Base-by-base conservation (phyloP, 257 asterid species). In the Dorcoceras hygrometricum region DNA sequence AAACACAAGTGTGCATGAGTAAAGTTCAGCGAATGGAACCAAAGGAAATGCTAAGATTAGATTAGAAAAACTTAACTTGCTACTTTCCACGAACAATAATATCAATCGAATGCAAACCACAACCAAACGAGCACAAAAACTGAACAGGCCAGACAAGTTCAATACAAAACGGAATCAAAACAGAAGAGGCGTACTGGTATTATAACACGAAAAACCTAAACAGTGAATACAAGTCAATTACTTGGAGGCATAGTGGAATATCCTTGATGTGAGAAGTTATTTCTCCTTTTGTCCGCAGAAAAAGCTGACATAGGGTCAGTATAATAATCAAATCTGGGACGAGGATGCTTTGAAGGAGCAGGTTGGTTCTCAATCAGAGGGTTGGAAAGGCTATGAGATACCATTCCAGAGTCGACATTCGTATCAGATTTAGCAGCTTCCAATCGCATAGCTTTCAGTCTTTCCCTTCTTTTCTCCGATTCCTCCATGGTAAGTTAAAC, bases 301-400 rank as follows among this genome's bases (percentile, higher is more conserved):
- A 76, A 91, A 59, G 98, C 98, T 20, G 95, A 58, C 95, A 83
- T 75, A 29, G 98, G 96, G 65, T 89, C 90, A 0, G 98, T 89
- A 67, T 91, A 89, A 67, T 67, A 91, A 78, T 83, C 95, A 75
- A 91, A 91, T 78, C 96, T 85, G 4, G 82, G 78, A 67, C 79
- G 61, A 62, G 70, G 55, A 66, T 31, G 36, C 22, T 76, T 1
- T 3, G 73, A 46, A 60, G 79, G 63, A 22, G 78, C 23, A 14
- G 46, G 73, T 66, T 80, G 74, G 5, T 50, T 26, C 75, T 85
- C 95, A 51, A 72, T 66, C 68, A 89, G 75, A 32, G 95, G 98
- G 76, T 91, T 91, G 72, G 83, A 66, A 73, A 89, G 90, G 79
- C 82, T 75, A 8, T 51, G 71, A 55, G 81, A 59, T 54, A 72